Conservation (phyloP, 495 filamentous ascomycete genomes). For the Lepraria neglecta region DNA sequence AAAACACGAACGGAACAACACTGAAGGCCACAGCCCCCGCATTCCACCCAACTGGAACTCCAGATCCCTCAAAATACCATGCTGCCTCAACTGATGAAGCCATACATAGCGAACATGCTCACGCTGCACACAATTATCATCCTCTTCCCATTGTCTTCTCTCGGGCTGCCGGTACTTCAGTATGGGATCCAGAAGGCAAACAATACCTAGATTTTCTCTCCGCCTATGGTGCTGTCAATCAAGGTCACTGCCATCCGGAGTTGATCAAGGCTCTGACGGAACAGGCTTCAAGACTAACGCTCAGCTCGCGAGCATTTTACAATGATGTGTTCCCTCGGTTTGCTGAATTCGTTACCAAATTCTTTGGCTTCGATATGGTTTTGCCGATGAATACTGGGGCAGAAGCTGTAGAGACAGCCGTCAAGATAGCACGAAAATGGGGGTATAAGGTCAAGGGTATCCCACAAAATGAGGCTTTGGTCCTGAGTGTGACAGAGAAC, state of each 20-base stretch:
- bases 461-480: slow-evolving; percentile 70
- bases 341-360: slow-evolving; percentile 80
- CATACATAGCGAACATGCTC: slow-evolving; percentile 71
- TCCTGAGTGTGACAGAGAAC: slow-evolving; percentile 83
- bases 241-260: slow-evolving; percentile 97
- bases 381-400: slow-evolving; percentile 99
- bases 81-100: slow-evolving; percentile 70
- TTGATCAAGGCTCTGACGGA: slow-evolving; percentile 83
- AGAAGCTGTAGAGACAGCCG: slow-evolving; percentile 95
- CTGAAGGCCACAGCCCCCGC: slow-evolving; percentile 45
- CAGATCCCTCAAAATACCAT: slow-evolving; percentile 59
- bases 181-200: slow-evolving; percentile 94
- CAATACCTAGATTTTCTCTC: slow-evolving; percentile 93
- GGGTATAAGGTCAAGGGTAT: slow-evolving; percentile 96
- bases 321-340: slow-evolving; percentile 98
- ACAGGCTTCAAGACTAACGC: slow-evolving; percentile 82
- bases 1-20: slow-evolving; percentile 31
- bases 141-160: slow-evolving; percentile 90
- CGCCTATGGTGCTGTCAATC: slow-evolving; percentile 96
- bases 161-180: slow-evolving; percentile 70
- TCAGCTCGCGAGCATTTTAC: slow-evolving; percentile 94
- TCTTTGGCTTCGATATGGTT: slow-evolving; percentile 97
- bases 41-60: slow-evolving; percentile 45
- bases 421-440: slow-evolving; percentile 99
- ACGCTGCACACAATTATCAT: slow-evolving; percentile 97